Evolutionary conservation across 345 rosid species (phyloP).

Genomic region (Zanthoxylum bungeanum): DNA sequence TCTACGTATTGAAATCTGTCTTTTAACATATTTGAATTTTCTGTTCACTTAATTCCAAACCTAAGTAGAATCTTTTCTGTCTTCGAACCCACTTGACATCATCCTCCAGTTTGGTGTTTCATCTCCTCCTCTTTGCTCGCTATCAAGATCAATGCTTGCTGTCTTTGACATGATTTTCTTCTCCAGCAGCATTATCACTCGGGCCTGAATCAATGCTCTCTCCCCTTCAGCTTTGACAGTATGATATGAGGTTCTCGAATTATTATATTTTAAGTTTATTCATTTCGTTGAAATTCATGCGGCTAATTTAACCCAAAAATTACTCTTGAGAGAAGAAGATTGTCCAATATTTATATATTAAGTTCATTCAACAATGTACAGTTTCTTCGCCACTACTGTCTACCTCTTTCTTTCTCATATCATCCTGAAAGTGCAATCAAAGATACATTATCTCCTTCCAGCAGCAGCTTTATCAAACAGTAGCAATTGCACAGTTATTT

Average conservation of each 20-base stretch:
- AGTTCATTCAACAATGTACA: constrained; percentile 45
- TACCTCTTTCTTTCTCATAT: constrained; percentile 41
- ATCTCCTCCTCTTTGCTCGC: constrained; percentile 45
- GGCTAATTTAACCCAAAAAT: too few relatives aligned
- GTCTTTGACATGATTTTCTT: constrained; percentile 36
- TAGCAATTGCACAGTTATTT: constrained; percentile 6
- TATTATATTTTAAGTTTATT: too few relatives aligned
- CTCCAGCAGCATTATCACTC: constrained; percentile 28
- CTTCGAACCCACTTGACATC: constrained; percentile 59
- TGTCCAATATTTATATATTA: constrained; percentile 42
- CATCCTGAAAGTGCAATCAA: constrained; percentile 38
- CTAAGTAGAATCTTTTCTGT: constrained; percentile 60
- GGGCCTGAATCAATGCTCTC: constrained; percentile 13
- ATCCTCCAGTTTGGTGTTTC: constrained; percentile 59
- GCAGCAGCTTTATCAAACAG: constrained; percentile 46
- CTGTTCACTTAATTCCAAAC: too few relatives aligned
- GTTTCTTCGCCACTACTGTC: constrained; percentile 54
- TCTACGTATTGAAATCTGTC: too few relatives aligned
- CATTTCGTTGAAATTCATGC: too few relatives aligned
- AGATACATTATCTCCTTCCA: constrained; percentile 61
- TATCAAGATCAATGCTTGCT: constrained; percentile 32
- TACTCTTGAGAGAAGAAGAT: too few relatives aligned
- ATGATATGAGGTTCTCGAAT: constrained; percentile 26
- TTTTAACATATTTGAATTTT: too few relatives aligned
- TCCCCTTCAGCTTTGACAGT: constrained; percentile 12